Evolutionary conservation across 176 grass and related monocot genomes (phyloP).

Genomic region (Lolium rigidum): DNA sequence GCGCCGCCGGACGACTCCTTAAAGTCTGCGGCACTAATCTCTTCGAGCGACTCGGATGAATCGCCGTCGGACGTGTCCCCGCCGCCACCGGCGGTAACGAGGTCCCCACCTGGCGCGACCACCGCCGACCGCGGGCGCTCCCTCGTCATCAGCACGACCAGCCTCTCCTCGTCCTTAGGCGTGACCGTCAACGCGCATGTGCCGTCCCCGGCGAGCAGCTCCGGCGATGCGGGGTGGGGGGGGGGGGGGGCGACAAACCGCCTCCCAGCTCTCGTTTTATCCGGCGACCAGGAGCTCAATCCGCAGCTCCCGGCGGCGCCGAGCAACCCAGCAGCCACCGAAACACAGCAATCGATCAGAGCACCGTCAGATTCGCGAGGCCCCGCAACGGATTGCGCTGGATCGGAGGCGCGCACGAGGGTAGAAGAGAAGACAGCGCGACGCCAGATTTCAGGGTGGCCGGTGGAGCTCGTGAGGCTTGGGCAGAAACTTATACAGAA

Average conservation of each 20-base stretch:
- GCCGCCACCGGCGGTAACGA: slow-evolving; percentile 21
- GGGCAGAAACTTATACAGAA: slow-evolving; percentile 3
- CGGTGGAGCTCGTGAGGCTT: neutral
- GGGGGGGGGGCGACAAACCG: neutral
- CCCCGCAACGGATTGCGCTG: slow-evolving; percentile 12
- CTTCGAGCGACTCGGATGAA: slow-evolving; percentile 72
- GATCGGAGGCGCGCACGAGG: slow-evolving; percentile 29
- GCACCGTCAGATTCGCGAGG: slow-evolving; percentile 3
- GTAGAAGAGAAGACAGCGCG: neutral
- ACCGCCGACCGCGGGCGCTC: slow-evolving; percentile 63
- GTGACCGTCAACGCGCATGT: slow-evolving; percentile 52
- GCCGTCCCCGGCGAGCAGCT: neutral
- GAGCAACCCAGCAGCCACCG: neutral
- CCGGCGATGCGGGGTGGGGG: neutral
- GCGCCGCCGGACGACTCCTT: slow-evolving; percentile 35
- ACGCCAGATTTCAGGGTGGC: slow-evolving; percentile 31
- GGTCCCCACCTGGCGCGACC: slow-evolving; percentile 53
- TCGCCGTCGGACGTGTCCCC: slow-evolving; percentile 70
- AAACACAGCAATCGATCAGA: neutral
- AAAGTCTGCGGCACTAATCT: slow-evolving; percentile 76
- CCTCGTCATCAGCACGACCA: slow-evolving; percentile 53
- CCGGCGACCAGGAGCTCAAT: slow-evolving; percentile 34
- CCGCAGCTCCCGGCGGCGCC: neutral
- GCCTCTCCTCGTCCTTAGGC: slow-evolving; percentile 52
- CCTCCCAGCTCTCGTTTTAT: slow-evolving; percentile 42